These are phyloP conservation scores for Phlyctochytrium arcticum DNA, from an alignment of 192 early-diverging fungal genomes.

Conservation along the genomic window DNA sequence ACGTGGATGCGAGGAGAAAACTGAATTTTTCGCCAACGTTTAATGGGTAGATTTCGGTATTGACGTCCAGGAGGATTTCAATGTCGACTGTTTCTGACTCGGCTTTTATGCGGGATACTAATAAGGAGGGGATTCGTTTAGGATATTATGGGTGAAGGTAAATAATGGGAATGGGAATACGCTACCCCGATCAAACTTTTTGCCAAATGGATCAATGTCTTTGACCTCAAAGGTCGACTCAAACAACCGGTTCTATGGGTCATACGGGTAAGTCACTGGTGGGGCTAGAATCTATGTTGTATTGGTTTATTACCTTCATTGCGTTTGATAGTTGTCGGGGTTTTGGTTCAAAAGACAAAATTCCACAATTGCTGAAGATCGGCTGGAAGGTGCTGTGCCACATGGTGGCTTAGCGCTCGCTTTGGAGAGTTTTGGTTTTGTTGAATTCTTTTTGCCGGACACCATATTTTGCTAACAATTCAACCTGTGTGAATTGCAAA, in stretches of 20 bases:
- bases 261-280: too few relatives aligned
- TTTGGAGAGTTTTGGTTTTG: too few relatives aligned
- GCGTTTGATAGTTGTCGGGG: too few relatives aligned
- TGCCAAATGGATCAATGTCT: constrained; percentile 84
- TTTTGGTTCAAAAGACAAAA: too few relatives aligned
- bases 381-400: too few relatives aligned
- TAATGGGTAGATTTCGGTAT: constrained; percentile 90
- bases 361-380: too few relatives aligned
- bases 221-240: constrained; percentile 84
- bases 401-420: too few relatives aligned
- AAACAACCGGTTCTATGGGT: constrained; percentile 84
- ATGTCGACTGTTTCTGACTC: constrained; percentile 82
- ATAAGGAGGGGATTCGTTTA: neutral
- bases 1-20: constrained; percentile 74
- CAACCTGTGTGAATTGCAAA: too few relatives aligned
- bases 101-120: constrained; percentile 84
- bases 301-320: too few relatives aligned
- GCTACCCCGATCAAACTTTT: constrained; percentile 89
- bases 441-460: too few relatives aligned
- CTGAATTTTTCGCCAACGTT: constrained; percentile 81
- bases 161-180: neutral
- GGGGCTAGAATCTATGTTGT: too few relatives aligned
- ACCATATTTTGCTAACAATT: too few relatives aligned
- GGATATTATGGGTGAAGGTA: neutral
- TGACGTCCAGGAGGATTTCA: constrained; percentile 89